Evolutionary conservation across 441 rosid species (phyloP).

Genomic region (Pelargonium citronellum): DNA sequence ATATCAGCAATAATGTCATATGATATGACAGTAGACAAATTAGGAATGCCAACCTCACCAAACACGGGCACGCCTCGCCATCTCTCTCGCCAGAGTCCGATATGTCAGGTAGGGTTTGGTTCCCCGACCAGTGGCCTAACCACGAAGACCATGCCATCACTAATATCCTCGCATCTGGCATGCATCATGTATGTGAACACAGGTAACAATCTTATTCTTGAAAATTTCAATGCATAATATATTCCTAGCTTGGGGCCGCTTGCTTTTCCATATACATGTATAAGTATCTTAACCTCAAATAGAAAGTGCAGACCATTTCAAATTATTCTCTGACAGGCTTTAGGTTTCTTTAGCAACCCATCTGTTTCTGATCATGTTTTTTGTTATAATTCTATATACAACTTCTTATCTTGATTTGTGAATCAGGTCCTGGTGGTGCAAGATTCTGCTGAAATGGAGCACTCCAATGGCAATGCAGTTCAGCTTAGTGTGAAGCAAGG

Average conservation of each 20-base stretch:
- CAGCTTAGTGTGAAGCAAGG: conserved; percentile 39
- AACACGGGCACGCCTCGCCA: conserved; percentile 7
- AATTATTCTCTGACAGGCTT: neutral
- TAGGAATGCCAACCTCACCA: conserved; percentile 55
- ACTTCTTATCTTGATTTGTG: conserved; percentile 3
- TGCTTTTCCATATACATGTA: conserved; percentile 7
- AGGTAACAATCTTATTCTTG: neutral
- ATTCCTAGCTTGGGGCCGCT: neutral
- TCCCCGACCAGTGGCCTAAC: conserved; percentile 41
- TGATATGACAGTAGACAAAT: neutral
- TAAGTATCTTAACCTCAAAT: conserved; percentile 8
- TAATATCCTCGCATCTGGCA: neutral
- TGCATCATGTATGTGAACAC: neutral
- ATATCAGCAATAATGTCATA: neutral
- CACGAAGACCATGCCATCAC: conserved; percentile 11
- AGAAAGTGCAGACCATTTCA: conserved; percentile 10
- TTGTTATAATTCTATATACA: neutral
- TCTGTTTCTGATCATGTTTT: neutral
- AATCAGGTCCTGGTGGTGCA: conserved; percentile 44
- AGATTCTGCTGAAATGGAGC: conserved; percentile 31
- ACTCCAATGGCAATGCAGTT: conserved; percentile 29
- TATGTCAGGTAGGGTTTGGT: conserved; percentile 23
- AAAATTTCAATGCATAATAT: neutral
- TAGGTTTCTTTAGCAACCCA: neutral
- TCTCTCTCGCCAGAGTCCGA: conserved; percentile 7